Evolutionary conservation across 768 basidiomycete species (phyloP).

Genomic region (Russula virescens): DNA sequence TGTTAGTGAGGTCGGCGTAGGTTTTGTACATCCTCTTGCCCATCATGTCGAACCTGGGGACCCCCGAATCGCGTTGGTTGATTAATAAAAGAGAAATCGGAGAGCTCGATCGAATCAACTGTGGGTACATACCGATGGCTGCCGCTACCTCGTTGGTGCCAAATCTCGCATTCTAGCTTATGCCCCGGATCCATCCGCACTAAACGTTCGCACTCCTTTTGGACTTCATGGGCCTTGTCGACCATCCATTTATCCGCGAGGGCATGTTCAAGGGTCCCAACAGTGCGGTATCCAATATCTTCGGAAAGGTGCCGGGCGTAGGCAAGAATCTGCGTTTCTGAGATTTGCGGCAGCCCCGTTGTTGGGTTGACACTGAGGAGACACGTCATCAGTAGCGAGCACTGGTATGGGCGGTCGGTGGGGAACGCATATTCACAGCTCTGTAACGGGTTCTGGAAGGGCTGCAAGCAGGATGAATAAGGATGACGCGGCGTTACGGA

Average conservation of each 20-base stretch:
- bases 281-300: conserved; percentile 84
- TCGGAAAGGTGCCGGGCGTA: conserved; percentile 69
- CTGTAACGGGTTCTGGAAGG: conserved; percentile 21
- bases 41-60: conserved; percentile 86
- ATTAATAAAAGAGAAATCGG: background rate
- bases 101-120: background rate
- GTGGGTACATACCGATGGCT: conserved; percentile 63
- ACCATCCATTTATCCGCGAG: conserved; percentile 80
- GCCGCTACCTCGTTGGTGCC: conserved; percentile 85
- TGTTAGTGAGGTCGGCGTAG: conserved; percentile 83
- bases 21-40: conserved; percentile 75
- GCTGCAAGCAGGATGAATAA: conserved; percentile 1
- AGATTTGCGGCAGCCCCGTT: conserved; percentile 62
- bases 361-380: conserved; percentile 37
- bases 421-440: conserved; percentile 15
- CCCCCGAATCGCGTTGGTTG: background rate
- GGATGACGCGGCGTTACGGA: too few relatives aligned
- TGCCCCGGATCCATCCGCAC: conserved; percentile 32
- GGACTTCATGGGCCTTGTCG: conserved; percentile 54
- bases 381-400: background rate
- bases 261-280: conserved; percentile 86
- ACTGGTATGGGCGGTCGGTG: background rate
- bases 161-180: conserved; percentile 85
- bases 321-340: conserved; percentile 61
- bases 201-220: conserved; percentile 55